These are phyloP conservation scores for Ramularia endophylla DNA, from an alignment of 2,329 filamentous ascomycete species.

Conservation along the genomic window DNA sequence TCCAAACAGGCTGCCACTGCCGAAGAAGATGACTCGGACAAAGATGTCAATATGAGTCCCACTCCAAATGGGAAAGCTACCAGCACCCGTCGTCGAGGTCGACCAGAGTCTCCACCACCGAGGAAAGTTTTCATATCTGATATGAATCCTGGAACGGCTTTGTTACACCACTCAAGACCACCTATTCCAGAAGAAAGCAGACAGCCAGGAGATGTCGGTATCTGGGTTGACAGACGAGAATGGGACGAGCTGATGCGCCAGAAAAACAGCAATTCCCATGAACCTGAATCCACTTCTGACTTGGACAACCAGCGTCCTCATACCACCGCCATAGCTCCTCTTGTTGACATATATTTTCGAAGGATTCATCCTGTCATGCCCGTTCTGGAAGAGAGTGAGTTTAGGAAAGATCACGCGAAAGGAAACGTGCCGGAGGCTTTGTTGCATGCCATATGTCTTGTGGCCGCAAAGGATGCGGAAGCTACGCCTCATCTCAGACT, in stretches of 20 bases:
- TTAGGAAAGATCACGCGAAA: constrained; percentile 33
- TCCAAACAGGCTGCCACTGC: neutral
- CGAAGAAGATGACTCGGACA: constrained; percentile 1
- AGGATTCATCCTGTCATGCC: constrained; percentile 44
- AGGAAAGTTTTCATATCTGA: constrained; percentile 37
- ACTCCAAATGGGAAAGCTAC: constrained; percentile 1
- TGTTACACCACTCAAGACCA: constrained; percentile 35
- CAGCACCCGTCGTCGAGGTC: neutral
- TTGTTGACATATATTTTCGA: constrained; percentile 42
- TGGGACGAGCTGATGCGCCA: constrained; percentile 26
- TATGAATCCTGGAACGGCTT: constrained; percentile 42
- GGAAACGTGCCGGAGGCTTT: constrained; percentile 35
- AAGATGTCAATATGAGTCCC: constrained; percentile 4
- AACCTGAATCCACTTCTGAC: constrained; percentile 5
- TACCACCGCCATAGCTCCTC: constrained; percentile 33
- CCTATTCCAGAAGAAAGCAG: constrained; percentile 12
- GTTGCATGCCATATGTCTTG: constrained; percentile 43
- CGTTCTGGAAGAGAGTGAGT: constrained; percentile 40
- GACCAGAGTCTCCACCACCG: neutral
- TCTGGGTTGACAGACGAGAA: constrained; percentile 32
- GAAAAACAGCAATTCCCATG: constrained; percentile 14
- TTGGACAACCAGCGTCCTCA: constrained; percentile 19
- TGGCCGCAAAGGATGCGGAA: constrained; percentile 42
- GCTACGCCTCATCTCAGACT: constrained; percentile 37
- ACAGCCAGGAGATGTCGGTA: constrained; percentile 24